Conservation (phyloP, 306 rosid species). For the Cyamopsis tetragonoloba region DNA sequence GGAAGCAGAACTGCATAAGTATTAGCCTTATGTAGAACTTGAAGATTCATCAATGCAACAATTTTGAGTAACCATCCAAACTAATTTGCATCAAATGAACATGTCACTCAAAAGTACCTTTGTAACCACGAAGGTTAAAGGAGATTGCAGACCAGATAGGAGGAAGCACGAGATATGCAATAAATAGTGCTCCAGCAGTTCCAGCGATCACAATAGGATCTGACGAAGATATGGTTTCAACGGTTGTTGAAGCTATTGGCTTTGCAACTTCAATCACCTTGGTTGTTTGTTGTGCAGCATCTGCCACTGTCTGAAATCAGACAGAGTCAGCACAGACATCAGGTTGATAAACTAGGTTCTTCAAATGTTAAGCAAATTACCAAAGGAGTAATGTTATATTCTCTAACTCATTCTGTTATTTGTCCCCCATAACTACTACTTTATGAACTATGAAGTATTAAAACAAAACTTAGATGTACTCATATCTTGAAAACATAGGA, state of each 20-base stretch:
- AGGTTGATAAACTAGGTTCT: neutral
- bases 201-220: conserved; percentile 75
- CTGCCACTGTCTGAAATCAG: conserved; percentile 70
- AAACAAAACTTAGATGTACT: too few relatives aligned
- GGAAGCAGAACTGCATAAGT: conserved; percentile 14
- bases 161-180: conserved; percentile 75
- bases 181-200: conserved; percentile 67
- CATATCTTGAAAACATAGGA: too few relatives aligned
- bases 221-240: conserved; percentile 63
- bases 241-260: conserved; percentile 79
- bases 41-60: neutral
- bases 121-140: conserved; percentile 71
- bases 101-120: conserved; percentile 55
- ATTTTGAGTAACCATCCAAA: neutral
- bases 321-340: neutral
- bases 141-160: conserved; percentile 78
- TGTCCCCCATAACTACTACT: too few relatives aligned
- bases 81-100: conserved; percentile 8
- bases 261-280: conserved; percentile 79
- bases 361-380: neutral
- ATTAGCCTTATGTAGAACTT: conserved; percentile 12
- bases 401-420: too few relatives aligned
- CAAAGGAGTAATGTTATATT: too few relatives aligned
- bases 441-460: too few relatives aligned
- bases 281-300: conserved; percentile 76